Evolutionary conservation across 805 yeast genomes (phyloP).

Genomic region (Candida pseudofarinosa): DNA sequence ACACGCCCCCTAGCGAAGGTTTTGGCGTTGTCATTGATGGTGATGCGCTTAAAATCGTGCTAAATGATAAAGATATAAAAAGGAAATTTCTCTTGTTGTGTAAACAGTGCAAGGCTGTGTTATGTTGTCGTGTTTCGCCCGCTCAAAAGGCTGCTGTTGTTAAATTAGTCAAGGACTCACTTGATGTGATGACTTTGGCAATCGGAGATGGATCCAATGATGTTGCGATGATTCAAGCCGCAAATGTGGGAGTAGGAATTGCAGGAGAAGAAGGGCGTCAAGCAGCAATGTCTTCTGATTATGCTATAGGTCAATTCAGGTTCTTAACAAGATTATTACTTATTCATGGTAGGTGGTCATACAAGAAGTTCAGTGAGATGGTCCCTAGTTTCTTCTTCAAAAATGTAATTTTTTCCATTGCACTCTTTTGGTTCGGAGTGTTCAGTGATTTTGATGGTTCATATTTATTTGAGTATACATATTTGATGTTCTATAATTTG

Average conservation of each 20-base stretch:
- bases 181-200: constrained; percentile 80
- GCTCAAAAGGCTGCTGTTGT: constrained; percentile 86
- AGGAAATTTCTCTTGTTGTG: constrained; percentile 66
- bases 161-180: constrained; percentile 64
- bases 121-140: constrained; percentile 87
- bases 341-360: constrained; percentile 86
- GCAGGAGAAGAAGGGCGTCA: constrained; percentile 92
- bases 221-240: constrained; percentile 88
- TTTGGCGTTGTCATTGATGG: constrained; percentile 78
- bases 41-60: constrained; percentile 57
- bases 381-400: constrained; percentile 78
- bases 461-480: constrained; percentile 73
- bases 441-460: constrained; percentile 75
- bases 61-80: constrained; percentile 34
- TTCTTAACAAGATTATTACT: constrained; percentile 60
- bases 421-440: constrained; percentile 78
- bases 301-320: constrained; percentile 81
- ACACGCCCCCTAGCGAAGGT: constrained; percentile 63
- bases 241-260: constrained; percentile 84
- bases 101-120: constrained; percentile 75
- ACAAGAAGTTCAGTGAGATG: constrained; percentile 78
- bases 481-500: constrained; percentile 74
- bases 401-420: constrained; percentile 69
- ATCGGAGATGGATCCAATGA: constrained; percentile 90
- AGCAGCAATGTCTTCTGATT: constrained; percentile 85